Evolutionary conservation across 1,139 yeast genomes (phyloP), one percentile per base, ranked within the genome.

Genomic region (Dujonia santamariae): DNA sequence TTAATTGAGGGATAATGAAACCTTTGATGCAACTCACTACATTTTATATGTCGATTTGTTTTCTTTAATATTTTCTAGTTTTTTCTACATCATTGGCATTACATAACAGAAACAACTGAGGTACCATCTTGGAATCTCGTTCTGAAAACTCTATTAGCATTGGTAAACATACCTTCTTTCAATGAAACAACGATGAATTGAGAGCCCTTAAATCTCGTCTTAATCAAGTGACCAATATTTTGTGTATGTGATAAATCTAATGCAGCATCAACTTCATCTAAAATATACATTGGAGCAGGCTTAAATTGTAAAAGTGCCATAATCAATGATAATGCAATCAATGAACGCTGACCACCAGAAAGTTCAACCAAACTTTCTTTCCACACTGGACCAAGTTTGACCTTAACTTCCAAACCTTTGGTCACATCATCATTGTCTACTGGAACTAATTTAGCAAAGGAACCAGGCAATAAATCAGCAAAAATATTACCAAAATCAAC

Each of bases 221-320:
- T 92, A 58, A 94, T 92, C 53, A 94, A 69, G 53, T 88, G 96
- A 4, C 99, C 99, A 51, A 94, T 92, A 51, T 92, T 92, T 58
- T 94, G 97, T 1, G 99, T 94, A 56, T 94, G 99, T 36, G 95
- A 86, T 44, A 90, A 73, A 67, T 94, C 99, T 44, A 94, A 72
- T 1, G 99, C 99, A 1, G 99, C 98, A 61, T 92, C 98, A 25
- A 92, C 97, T 61, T 92, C 98, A 61, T 92, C 98, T 39, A 92
- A 67, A 48, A 92, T 90, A 55, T 92, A 92, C 96, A 92, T 86
- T 8, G 98, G 98, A 0, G 98, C 97, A 2, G 98, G 98, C 56
- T 88, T 87, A 67, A 86, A 90, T 56, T 90, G 96, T 37, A 92
- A 67, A 41, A 92, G 66, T 0, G 97, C 96, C 77, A 90, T 74